Conservation (phyloP, 164 flowering plant species). For the Aristolochia fimbriata region DNA sequence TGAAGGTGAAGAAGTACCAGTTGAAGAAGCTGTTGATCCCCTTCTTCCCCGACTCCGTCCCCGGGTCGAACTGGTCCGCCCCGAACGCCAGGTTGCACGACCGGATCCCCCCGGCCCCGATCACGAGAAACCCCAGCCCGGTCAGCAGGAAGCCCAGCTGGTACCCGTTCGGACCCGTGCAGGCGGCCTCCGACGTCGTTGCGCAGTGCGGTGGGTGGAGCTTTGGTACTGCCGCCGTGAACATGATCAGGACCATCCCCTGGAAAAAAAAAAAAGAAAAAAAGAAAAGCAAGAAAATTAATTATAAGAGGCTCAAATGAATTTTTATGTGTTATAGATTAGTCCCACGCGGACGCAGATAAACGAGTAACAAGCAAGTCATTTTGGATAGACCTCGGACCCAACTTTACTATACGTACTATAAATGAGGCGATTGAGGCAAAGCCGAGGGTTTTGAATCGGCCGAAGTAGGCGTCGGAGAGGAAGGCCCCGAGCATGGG, state of each 20-base stretch:
- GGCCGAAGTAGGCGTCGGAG: constrained; percentile 76
- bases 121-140: constrained; percentile 46
- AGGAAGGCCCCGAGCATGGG: constrained; percentile 76
- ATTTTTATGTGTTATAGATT: no score
- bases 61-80: constrained; percentile 82
- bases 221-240: constrained; percentile 61
- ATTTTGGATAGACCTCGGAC: no score
- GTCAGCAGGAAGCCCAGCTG: constrained; percentile 44
- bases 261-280: constrained; percentile 10
- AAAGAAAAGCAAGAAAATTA: no score
- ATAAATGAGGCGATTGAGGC: constrained; percentile 53
- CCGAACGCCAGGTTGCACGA: constrained; percentile 88
- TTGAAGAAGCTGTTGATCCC: constrained; percentile 87
- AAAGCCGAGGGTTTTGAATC: constrained; percentile 63
- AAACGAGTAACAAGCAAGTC: no score
- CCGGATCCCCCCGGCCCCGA: constrained; percentile 67
- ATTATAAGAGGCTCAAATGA: no score
- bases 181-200: constrained; percentile 10
- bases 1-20: constrained; percentile 88
- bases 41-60: constrained; percentile 57
- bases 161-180: constrained; percentile 49
- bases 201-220: constrained; percentile 63
- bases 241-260: constrained; percentile 56
- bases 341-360: no score
- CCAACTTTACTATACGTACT: constrained; percentile 38